These are phyloP conservation scores for Tetrastigma voinierianum DNA, from an alignment of 164 flowering plant species.

Conservation along the genomic window DNA sequence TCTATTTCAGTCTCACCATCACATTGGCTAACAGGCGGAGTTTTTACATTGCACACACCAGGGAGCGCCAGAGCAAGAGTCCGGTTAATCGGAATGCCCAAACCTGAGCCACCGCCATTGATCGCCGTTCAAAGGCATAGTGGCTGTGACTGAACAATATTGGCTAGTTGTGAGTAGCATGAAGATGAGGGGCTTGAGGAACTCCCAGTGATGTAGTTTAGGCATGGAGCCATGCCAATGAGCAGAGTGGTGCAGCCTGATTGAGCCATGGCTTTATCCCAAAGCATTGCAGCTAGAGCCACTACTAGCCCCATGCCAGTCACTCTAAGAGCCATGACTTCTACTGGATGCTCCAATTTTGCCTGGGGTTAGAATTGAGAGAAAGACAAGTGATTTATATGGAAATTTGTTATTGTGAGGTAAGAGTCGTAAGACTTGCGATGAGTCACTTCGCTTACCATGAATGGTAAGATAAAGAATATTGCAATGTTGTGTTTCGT, in stretches of 20 bases:
- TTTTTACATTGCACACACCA: conserved; percentile 47
- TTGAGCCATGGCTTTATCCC: conserved; percentile 31
- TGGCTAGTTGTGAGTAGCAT: conserved; percentile 49
- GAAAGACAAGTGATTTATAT: no score
- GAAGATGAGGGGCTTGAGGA: conserved; percentile 45
- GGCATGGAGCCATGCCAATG: conserved; percentile 43
- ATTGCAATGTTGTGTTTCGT: no score
- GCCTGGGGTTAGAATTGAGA: no score
- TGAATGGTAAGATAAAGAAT: no score
- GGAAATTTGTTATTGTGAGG: no score
- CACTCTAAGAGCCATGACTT: conserved; percentile 12
- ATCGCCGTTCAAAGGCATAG: conserved; percentile 46
- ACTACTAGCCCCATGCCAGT: conserved; percentile 13
- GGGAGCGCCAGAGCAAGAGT: conserved; percentile 50
- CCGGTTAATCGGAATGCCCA: conserved; percentile 41
- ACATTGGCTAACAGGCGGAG: conserved; percentile 50
- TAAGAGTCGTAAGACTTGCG: no score
- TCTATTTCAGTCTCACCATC: conserved; percentile 24
- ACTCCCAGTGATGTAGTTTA: conserved; percentile 43
- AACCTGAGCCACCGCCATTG: conserved; percentile 31
- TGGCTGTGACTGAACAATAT: conserved; percentile 40
- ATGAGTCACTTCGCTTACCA: no score
- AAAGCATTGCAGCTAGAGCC: conserved; percentile 19
- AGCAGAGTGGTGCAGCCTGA: conserved; percentile 38
- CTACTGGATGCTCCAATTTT: no score